phyloP scores from a whole-genome alignment of 371 early-diverging fungal species.

The Rhizopus delemar region DNA sequence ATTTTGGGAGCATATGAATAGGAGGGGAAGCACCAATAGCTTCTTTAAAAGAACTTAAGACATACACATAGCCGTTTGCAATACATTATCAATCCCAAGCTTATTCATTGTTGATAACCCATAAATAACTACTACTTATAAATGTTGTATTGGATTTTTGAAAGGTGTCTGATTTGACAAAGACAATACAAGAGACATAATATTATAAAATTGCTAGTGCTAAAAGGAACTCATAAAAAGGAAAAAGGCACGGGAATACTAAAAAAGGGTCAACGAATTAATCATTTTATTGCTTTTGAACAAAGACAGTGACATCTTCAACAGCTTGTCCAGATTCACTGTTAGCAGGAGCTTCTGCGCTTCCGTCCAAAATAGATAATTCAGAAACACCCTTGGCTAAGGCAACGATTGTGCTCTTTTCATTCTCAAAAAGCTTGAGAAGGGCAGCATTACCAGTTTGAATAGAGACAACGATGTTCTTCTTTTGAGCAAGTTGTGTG shows the following conservation, averaged over 20 bases:
- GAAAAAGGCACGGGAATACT: neutral
- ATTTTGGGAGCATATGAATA: too few species aligned
- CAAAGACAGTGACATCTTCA: constrained; percentile 37
- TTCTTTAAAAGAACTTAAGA: too few species aligned
- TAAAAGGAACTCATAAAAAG: neutral
- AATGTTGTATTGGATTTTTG: too few species aligned
- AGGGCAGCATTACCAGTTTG: constrained; percentile 30
- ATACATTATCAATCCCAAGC: too few species aligned
- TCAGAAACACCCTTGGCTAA: constrained; percentile 77
- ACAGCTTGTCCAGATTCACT: constrained; percentile 55
- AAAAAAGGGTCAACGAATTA: neutral
- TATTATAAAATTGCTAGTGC: too few species aligned
- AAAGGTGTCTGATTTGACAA: too few species aligned
- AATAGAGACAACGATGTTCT: constrained; percentile 36
- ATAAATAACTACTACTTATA: too few species aligned
- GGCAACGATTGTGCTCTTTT: constrained; percentile 60
- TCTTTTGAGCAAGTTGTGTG: constrained; percentile 37
- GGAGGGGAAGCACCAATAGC: too few species aligned
- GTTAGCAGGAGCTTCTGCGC: constrained; percentile 67
- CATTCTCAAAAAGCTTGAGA: constrained; percentile 38
- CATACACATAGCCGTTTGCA: too few species aligned
- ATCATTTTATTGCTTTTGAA: constrained; percentile 28
- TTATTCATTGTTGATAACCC: too few species aligned
- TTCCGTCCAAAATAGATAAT: constrained; percentile 49
- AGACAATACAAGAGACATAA: too few species aligned